phyloP scores from a whole-genome alignment of 2,329 filamentous ascomycete species.

The Exophiala spinifera region DNA sequence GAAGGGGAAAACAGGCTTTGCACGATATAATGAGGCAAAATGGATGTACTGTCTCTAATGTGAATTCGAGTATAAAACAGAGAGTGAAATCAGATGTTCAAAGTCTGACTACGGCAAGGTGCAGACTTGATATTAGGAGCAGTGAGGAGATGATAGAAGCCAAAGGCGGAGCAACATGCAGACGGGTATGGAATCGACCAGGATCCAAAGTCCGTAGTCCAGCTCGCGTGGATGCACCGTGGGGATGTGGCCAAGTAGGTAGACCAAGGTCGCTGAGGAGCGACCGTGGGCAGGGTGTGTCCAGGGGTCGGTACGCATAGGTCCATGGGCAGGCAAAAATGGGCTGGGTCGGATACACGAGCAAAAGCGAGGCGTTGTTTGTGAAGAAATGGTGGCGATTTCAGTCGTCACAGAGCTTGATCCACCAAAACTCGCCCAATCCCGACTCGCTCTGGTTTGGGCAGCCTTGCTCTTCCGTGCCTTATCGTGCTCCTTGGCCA shows the following conservation, averaged over 20 bases:
- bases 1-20: background rate
- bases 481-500: conserved; percentile 1
- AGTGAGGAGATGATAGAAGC: conserved; percentile 3
- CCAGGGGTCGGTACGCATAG: conserved; percentile 5
- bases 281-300: conserved; percentile 3
- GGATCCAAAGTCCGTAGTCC: conserved; percentile 2
- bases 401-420: conserved; percentile 10
- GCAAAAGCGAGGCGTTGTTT: conserved; percentile 11
- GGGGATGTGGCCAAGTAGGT: conserved; percentile 11
- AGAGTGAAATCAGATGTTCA: conserved; percentile 13
- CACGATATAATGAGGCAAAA: conserved; percentile 5
- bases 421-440: background rate
- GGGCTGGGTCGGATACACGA: conserved; percentile 10
- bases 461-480: background rate
- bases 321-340: conserved; percentile 2
- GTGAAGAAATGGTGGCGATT: conserved; percentile 14
- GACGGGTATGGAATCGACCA: conserved; percentile 4
- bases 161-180: conserved; percentile 2
- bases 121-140: conserved; percentile 20
- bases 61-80: conserved; percentile 12
- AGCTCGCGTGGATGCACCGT: conserved; percentile 13
- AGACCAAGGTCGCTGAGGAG: background rate
- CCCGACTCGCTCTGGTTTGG: background rate
- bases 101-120: conserved; percentile 19
- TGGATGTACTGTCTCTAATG: conserved; percentile 4